Conservation (phyloP, 2,329 filamentous ascomycete genomes). For the Dactylonectria macrodidyma region DNA sequence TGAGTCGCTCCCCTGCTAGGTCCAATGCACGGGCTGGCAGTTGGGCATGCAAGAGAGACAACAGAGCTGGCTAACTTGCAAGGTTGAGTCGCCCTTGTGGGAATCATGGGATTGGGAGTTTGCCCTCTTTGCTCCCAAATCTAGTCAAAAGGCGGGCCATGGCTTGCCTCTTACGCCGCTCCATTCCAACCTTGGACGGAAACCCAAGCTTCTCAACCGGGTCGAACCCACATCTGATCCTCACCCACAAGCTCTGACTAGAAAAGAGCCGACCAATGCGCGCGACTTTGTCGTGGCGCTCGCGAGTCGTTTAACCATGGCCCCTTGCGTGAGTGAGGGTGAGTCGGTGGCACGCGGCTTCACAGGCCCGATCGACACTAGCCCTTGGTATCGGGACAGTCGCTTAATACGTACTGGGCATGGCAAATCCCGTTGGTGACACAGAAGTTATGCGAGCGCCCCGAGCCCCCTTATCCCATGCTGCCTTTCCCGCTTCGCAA, state of each 20-base stretch:
- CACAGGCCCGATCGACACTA: conserved; percentile 20
- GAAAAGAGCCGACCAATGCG: conserved; percentile 33
- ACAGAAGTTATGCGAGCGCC: conserved; percentile 14
- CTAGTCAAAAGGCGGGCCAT: conserved; percentile 36
- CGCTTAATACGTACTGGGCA: conserved; percentile 2
- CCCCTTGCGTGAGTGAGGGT: conserved; percentile 30
- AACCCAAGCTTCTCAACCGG: conserved; percentile 26
- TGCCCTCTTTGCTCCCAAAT: conserved; percentile 35
- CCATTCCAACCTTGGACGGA: conserved; percentile 42
- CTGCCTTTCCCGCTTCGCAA: neutral
- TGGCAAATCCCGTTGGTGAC: conserved; percentile 5
- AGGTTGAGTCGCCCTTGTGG: conserved; percentile 21
- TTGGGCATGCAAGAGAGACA: conserved; percentile 21
- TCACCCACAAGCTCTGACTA: conserved; percentile 24
- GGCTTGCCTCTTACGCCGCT: conserved; percentile 35
- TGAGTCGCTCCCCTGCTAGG: conserved; percentile 49
- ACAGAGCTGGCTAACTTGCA: conserved; percentile 1
- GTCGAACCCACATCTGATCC: conserved; percentile 23
- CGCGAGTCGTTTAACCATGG: conserved; percentile 15
- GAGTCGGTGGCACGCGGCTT: conserved; percentile 6
- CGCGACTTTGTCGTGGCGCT: conserved; percentile 14
- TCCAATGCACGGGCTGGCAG: conserved; percentile 36
- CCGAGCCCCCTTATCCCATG: neutral
- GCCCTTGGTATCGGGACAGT: conserved; percentile 16
- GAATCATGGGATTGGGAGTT: conserved; percentile 29